Conservation (phyloP, 2,329 filamentous ascomycete genomes). For the Penicillium sp. region DNA sequence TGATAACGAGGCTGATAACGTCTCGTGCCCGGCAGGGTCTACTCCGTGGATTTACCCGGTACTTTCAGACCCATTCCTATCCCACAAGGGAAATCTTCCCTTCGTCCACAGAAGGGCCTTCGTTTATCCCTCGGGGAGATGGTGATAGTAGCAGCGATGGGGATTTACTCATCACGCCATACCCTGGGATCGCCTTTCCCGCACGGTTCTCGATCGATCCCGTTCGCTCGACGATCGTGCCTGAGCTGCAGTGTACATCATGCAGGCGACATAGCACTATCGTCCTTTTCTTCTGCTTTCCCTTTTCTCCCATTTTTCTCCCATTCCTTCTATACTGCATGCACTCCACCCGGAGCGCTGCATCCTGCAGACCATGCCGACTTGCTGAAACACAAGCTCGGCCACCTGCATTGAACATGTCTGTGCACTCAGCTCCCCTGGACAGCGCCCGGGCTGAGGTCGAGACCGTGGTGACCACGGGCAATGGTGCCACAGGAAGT, state of each 20-base stretch:
- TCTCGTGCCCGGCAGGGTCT: no score
- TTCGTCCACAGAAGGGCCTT: conserved; percentile 7
- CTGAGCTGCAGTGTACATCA: conserved; percentile 18
- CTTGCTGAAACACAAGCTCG: conserved; percentile 3
- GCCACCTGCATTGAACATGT: background rate
- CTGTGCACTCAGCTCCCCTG: background rate
- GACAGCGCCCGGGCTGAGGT: background rate
- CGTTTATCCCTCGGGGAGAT: no score
- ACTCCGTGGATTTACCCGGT: no score
- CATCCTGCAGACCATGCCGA: background rate
- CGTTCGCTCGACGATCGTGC: conserved; percentile 12
- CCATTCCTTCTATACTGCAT: background rate
- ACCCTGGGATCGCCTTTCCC: conserved; percentile 21
- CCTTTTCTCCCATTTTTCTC: background rate
- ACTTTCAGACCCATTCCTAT: no score
- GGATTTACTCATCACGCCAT: conserved; percentile 24
- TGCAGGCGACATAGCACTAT: conserved; percentile 11
- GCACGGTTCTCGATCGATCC: conserved; percentile 15
- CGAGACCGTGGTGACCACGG: conserved; percentile 2
- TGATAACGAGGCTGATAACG: no score
- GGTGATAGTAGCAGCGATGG: no score
- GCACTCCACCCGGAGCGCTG: conserved; percentile 1
- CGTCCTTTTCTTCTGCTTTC: background rate
- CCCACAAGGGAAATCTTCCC: no score
- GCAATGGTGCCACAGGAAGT: no score